Evolutionary conservation across 441 rosid species (phyloP), one percentile per base, ranked within the genome.

Genomic region (Pelargonium citronellum): DNA sequence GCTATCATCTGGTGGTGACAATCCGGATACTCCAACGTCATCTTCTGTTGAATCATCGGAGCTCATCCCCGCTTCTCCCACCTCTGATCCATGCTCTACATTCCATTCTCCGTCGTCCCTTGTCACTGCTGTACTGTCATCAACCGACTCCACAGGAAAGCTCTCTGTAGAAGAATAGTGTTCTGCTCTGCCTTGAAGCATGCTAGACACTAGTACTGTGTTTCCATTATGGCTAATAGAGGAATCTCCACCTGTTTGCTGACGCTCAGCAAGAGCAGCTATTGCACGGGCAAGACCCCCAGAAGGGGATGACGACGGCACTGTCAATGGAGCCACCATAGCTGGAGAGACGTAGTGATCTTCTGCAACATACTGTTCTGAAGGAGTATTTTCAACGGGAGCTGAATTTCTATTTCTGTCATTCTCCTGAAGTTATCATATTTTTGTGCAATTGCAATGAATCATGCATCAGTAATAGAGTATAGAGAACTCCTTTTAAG

Each of bases 221-320:
- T 75, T 77, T 57, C 73, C 83, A 65, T 73, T 74, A 65, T 62
- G 83, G 60, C 74, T 80, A 34, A 63, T 46, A 65, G 83, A 79
- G 71, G 93, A 74, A 78, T 90, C 94, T 6, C 87, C 92, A 66
- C 78, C 77, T 71, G 72, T 74, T 80, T 86, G 98, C 79, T 88
- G 97, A 57, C 92, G 94, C 82, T 94, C 97, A 46, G 97, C 92
- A 47, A 91, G 91, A 67, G 94, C 94, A 67, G 94, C 92, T 73
- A 91, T 83, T 39, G 96, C 94, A 77, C 96, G 87, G 64, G 93
- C 89, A 74, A 87, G 91, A 44, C 97, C 91, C 30, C 87, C 88
- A 73, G 96, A 85, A 69, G 99, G 90, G 60, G 98, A 87, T 64
- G 91, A 83, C 7, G 89, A 73, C 61, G 95, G 81, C 64, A 87